A percentile compares a stretch with the other conserved stretches of the same genome.
phyloP scores from a whole-genome alignment of 2,329 filamentous ascomycete species.

The Diaporthe humulicola region DNA sequence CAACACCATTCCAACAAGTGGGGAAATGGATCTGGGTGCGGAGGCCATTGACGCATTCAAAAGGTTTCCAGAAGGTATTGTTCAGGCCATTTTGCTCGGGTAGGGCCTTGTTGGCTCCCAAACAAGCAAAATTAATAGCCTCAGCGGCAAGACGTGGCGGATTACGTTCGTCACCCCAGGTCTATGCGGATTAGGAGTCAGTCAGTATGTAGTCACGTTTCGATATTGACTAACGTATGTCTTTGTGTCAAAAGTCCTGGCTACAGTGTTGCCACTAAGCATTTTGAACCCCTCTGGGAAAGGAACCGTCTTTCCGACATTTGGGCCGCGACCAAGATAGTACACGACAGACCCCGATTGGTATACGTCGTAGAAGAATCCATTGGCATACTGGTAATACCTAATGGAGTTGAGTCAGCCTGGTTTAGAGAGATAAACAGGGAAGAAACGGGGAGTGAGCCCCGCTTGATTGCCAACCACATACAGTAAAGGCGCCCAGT shows the following conservation, averaged over 20 bases:
- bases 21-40: conserved; percentile 73
- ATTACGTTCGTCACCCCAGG: background rate
- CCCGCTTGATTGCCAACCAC: conserved; percentile 45
- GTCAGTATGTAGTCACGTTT: background rate
- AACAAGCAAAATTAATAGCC: conserved; percentile 2
- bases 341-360: conserved; percentile 68
- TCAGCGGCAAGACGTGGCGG: conserved; percentile 14
- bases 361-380: conserved; percentile 63
- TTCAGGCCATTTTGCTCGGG: conserved; percentile 4
- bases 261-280: conserved; percentile 66
- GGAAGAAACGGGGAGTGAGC: background rate
- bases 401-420: background rate
- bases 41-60: conserved; percentile 69
- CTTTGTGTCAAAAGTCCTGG: background rate
- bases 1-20: conserved; percentile 72
- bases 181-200: background rate
- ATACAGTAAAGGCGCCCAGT: conserved; percentile 72
- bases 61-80: conserved; percentile 46
- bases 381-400: conserved; percentile 13
- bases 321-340: conserved; percentile 72
- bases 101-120: background rate
- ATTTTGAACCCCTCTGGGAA: conserved; percentile 72
- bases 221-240: background rate
- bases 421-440: background rate
- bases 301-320: conserved; percentile 54